Evolutionary conservation across 164 flowering plant species (phyloP), one percentile per base, ranked within the genome.

Genomic region (Aristolochia fimbriata): DNA sequence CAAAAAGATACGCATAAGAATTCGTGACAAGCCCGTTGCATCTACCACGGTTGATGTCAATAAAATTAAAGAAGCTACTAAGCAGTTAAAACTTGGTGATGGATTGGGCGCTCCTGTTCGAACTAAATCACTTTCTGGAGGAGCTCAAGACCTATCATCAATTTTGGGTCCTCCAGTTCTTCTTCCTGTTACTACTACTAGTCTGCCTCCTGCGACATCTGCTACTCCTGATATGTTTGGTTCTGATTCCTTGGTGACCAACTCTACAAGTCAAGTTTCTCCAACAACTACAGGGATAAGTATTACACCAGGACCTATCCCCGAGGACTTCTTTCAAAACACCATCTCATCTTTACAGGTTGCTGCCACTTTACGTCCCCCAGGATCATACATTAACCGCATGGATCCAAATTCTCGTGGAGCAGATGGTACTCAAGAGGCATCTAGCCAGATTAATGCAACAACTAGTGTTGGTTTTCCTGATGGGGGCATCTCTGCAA

Each of bases 321-420:
- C 99, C 3, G 99, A 94, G 73, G 97, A 94, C 72, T 94, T 94
- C 54, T 94, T 94, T 72, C 93, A 91, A 77, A 83, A 91, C 69
- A 94, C 99, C 30, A 78, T 94, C 64, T 80, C 97, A 41, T 91
- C 99, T 52, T 52, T 94, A 17, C 86, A 85, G 70, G 91, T 91
- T 67, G 99, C 97, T 25, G 87, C 89, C 45, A 52, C 89, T 50
- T 68, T 91, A 65, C 84, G 81, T 66, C 90, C 96, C 68, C 79
- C 96, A 31, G 96, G 95, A 58, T 72, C 81, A 21, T 71, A 67
- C 59, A 76, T 87, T 41, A 64, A 85, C 22, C 78, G 73, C 71
- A 6, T 76, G 67, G 91, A 78, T 69, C 91, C 71, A 69, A 68
- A 62, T 56, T 54, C 82, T 58, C 84, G 60, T 62, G 82, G 75